These are phyloP conservation scores for Globisporangium alternatum DNA, from an alignment of 352 stramenopile genomes.

Conservation along the genomic window DNA sequence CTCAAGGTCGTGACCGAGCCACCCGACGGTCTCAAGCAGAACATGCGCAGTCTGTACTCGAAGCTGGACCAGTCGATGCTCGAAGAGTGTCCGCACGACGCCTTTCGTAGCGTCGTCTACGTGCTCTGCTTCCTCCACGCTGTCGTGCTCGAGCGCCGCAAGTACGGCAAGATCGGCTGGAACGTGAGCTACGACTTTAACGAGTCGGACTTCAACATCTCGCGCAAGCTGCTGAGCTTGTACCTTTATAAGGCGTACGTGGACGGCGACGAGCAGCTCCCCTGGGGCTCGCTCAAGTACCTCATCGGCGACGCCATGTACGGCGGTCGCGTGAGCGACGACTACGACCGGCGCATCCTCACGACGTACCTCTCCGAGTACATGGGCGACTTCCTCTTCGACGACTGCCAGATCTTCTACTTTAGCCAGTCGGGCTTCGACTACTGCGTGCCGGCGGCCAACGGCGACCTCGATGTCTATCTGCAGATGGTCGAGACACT, in stretches of 20 bases:
- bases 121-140: conserved; percentile 95
- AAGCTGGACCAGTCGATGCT: conserved; percentile 90
- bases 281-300: conserved; percentile 94
- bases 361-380: conserved; percentile 93
- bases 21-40: conserved; percentile 94
- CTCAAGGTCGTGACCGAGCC: conserved; percentile 96
- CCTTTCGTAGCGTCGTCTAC: conserved; percentile 93
- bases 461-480: conserved; percentile 77
- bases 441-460: conserved; percentile 72
- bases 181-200: conserved; percentile 98
- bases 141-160: conserved; percentile 93
- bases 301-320: conserved; percentile 97
- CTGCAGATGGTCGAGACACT: conserved; percentile 84
- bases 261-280: conserved; percentile 91
- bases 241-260: conserved; percentile 94
- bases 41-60: conserved; percentile 93
- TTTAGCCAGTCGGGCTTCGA: conserved; percentile 94
- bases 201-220: conserved; percentile 95
- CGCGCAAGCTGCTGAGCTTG: conserved; percentile 85
- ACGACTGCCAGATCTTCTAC: conserved; percentile 92
- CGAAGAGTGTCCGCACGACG: conserved; percentile 91
- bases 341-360: conserved; percentile 95
- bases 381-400: conserved; percentile 97
- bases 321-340: conserved; percentile 93
- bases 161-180: conserved; percentile 97